These are phyloP conservation scores for Botryotinia globosa DNA, from an alignment of 2,329 filamentous ascomycete species.

Conservation along the genomic window DNA sequence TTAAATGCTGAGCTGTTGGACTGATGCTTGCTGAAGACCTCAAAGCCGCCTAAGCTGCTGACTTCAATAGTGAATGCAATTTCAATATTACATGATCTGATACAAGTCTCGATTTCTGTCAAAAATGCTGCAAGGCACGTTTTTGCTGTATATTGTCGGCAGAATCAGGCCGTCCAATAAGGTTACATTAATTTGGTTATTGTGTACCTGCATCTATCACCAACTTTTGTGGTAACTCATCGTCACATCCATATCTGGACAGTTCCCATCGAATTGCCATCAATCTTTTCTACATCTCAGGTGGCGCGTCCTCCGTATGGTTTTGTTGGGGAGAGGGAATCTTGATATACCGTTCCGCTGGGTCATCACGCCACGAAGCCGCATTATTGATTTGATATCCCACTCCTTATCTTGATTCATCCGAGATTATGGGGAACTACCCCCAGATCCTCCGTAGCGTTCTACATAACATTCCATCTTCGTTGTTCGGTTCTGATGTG, in stretches of 20 bases:
- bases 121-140: slow-evolving; percentile 6
- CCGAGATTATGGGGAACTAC: neutral
- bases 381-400: neutral
- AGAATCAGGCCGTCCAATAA: neutral
- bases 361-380: neutral
- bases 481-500: neutral
- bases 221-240: neutral
- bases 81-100: neutral
- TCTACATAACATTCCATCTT: neutral
- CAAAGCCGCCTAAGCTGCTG: neutral
- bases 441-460: neutral
- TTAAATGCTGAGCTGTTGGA: neutral
- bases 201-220: neutral
- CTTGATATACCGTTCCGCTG: neutral
- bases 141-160: neutral
- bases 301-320: neutral
- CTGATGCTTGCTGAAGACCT: neutral
- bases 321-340: neutral
- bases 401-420: neutral
- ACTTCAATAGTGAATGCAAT: neutral
- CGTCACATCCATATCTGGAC: neutral
- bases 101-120: neutral
- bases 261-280: neutral
- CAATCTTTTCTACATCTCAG: neutral
- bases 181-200: neutral